These are phyloP conservation scores for Solanum appendiculatum DNA, from an alignment of 257 asterid species.

Conservation along the genomic window DNA sequence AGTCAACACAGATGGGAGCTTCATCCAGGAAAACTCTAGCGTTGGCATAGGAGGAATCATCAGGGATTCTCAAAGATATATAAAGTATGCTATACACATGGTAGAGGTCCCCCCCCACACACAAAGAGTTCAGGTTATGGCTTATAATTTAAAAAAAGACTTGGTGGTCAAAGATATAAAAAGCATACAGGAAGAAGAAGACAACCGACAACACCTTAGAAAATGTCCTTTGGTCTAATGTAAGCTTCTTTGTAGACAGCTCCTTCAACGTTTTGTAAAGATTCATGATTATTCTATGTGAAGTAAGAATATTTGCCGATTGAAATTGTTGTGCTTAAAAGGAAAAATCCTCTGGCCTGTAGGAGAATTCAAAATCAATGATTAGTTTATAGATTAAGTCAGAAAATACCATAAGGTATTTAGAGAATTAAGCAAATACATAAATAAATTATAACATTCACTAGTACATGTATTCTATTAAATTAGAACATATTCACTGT, in stretches of 20 bases:
- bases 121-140: no score
- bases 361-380: constrained; percentile 6
- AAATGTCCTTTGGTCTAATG: constrained; percentile 69
- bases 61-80: no score
- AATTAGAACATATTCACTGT: background rate
- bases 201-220: constrained; percentile 49
- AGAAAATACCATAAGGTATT: background rate
- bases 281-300: constrained; percentile 82
- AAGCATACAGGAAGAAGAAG: background rate
- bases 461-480: background rate
- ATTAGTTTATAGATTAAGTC: background rate
- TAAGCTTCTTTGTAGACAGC: constrained; percentile 79
- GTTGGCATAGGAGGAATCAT: no score
- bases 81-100: no score
- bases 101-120: no score
- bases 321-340: constrained; percentile 79
- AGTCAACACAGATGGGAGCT: no score
- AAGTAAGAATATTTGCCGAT: constrained; percentile 69
- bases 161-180: background rate
- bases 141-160: no score
- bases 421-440: background rate
- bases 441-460: background rate
- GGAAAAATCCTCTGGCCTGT: constrained; percentile 91
- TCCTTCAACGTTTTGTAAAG: constrained; percentile 88
- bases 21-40: no score